Conservation (phyloP, 2,329 filamentous ascomycete species). For the Cladosporium sp. region DNA sequence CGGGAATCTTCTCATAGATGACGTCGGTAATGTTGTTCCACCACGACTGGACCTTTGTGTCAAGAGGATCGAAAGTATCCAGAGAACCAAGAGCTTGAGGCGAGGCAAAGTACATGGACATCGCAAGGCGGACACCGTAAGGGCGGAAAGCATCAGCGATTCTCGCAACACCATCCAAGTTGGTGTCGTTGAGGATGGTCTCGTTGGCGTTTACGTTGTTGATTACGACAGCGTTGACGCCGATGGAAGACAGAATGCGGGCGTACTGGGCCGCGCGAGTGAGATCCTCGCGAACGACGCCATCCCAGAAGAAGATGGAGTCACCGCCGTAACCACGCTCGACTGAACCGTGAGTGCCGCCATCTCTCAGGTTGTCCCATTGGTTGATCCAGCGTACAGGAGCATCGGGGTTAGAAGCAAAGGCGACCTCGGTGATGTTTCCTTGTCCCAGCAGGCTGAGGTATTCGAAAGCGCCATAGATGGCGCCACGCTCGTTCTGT, state of each 20-base stretch:
- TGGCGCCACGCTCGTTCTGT: conserved; percentile 65
- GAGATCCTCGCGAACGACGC: conserved; percentile 58
- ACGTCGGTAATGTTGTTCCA: conserved; percentile 63
- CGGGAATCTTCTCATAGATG: conserved; percentile 64
- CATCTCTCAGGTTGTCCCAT: conserved; percentile 67
- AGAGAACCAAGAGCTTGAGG: conserved; percentile 60
- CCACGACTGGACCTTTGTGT: conserved; percentile 61
- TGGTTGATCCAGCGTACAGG: conserved; percentile 71
- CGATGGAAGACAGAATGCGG: conserved; percentile 65
- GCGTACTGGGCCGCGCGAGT: conserved; percentile 64
- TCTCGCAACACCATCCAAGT: conserved; percentile 62
- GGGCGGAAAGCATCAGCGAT: conserved; percentile 68
- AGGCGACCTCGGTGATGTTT: conserved; percentile 52
- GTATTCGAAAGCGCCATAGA: conserved; percentile 71
- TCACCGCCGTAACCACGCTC: conserved; percentile 69
- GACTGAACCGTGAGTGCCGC: conserved; percentile 55
- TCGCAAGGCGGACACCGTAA: conserved; percentile 65
- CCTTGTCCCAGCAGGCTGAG: conserved; percentile 65
- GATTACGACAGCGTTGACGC: conserved; percentile 66
- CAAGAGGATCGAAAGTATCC: conserved; percentile 65
- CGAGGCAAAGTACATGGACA: conserved; percentile 70
- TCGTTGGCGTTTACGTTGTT: conserved; percentile 75
- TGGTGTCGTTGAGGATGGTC: conserved; percentile 56
- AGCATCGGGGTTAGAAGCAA: conserved; percentile 59
- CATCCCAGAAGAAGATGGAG: conserved; percentile 68